Conservation (phyloP, 768 basidiomycete species). For the Calvatia gigantea region DNA sequence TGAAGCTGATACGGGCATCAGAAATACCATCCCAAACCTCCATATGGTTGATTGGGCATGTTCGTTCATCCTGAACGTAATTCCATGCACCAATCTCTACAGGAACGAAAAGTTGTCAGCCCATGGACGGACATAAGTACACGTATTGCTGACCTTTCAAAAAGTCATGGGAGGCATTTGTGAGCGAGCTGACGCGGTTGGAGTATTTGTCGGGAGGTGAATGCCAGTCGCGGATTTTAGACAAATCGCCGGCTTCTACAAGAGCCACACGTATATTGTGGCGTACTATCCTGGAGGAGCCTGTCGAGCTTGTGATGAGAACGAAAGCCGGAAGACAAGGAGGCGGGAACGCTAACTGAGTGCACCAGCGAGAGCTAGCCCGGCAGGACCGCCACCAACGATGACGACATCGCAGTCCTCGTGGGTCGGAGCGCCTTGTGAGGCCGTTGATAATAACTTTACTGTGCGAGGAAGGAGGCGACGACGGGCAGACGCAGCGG, state of each 20-base stretch:
- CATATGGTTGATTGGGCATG: constrained; percentile 79
- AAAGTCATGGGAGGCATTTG: constrained; percentile 66
- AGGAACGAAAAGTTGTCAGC: neutral
- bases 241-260: constrained; percentile 79
- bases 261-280: constrained; percentile 62
- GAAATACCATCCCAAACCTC: constrained; percentile 96
- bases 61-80: constrained; percentile 63
- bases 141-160: constrained; percentile 48
- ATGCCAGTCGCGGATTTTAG: constrained; percentile 65
- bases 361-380: constrained; percentile 84
- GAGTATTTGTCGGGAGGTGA: constrained; percentile 55
- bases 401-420: constrained; percentile 84
- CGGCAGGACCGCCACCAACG: constrained; percentile 92
- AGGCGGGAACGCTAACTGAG: constrained; percentile 51
- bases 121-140: neutral
- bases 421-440: constrained; percentile 1
- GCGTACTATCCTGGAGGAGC: constrained; percentile 47
- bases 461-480: neutral
- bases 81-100: constrained; percentile 85
- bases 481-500: too few species aligned
- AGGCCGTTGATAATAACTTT: neutral
- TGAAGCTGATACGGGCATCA: constrained; percentile 73
- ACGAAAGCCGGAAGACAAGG: neutral
- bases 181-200: constrained; percentile 85
- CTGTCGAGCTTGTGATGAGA: constrained; percentile 31